These are phyloP conservation scores for Myriosclerotinia scirpicola DNA, from an alignment of 2,329 filamentous ascomycete genomes.

Conservation along the genomic window DNA sequence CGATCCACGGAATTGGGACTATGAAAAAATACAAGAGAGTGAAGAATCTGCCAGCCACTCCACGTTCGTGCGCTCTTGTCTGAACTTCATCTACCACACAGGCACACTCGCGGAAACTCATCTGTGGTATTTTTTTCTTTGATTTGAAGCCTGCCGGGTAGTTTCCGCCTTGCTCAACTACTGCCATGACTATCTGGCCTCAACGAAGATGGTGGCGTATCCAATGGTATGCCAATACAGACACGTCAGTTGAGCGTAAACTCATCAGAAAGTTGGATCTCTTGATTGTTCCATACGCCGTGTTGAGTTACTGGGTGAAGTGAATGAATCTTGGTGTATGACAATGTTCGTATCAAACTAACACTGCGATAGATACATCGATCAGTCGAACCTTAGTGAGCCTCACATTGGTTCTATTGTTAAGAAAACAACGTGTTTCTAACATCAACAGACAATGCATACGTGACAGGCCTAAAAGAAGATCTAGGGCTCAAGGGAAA, in stretches of 20 bases:
- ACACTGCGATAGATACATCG: slow-evolving; percentile 22
- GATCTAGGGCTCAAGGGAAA: slow-evolving; percentile 52
- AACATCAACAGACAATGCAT: slow-evolving; percentile 33
- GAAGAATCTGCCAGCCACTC: not conserved
- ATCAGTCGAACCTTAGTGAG: slow-evolving; percentile 32
- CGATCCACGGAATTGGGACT: not conserved
- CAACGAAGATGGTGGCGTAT: not conserved
- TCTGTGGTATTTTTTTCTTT: not conserved
- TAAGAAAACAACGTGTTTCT: slow-evolving; percentile 10
- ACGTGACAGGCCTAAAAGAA: slow-evolving; percentile 39
- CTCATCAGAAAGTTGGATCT: slow-evolving; percentile 56
- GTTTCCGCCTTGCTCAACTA: not conserved
- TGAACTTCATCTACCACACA: not conserved
- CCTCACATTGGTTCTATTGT: not conserved
- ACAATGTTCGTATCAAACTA: not conserved
- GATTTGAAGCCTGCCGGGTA: not conserved
- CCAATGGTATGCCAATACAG: slow-evolving; percentile 50
- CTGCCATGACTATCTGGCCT: not conserved
- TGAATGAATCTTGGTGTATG: not conserved
- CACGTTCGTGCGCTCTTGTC: not conserved
- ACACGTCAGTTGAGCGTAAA: slow-evolving; percentile 50
- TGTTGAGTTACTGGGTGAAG: slow-evolving; percentile 52
- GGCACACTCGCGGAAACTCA: not conserved
- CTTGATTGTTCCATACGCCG: slow-evolving; percentile 55
- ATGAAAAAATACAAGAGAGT: not conserved